Conservation (phyloP, 345 rosid species). For the Eucalyptus curtisii region DNA sequence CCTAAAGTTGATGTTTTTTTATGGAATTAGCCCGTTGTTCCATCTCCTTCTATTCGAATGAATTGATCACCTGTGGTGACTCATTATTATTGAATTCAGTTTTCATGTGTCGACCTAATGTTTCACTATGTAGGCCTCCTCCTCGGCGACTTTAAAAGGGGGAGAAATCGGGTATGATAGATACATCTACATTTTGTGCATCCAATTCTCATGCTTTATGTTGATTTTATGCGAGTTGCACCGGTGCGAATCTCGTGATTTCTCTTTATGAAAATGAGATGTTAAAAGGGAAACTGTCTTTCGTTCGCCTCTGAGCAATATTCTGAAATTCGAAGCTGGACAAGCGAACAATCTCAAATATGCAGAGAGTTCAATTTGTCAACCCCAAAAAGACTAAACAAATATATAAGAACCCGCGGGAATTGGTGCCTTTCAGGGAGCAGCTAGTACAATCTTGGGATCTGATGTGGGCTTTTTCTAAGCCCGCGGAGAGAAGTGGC, state of each 20-base stretch:
- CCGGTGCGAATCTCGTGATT: accelerated
- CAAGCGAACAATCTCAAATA: background rate
- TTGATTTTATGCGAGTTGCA: accelerated
- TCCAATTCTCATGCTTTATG: background rate
- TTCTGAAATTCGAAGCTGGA: too few species aligned
- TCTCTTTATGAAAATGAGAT: too few species aligned
- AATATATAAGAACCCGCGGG: too few species aligned
- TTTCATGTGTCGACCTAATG: background rate
- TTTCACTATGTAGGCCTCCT: background rate
- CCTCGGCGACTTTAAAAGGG: background rate
- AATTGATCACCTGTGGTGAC: background rate
- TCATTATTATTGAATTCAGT: background rate
- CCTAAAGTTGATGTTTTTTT: too few species aligned
- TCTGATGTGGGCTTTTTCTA: background rate
- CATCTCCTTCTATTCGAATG: background rate
- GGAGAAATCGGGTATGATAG: accelerated
- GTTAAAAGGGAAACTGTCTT: too few species aligned
- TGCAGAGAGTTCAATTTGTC: background rate
- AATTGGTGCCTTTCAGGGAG: too few species aligned
- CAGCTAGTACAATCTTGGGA: too few species aligned
- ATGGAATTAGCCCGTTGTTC: too few species aligned
- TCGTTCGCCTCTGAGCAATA: accelerated
- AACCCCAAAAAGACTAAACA: background rate
- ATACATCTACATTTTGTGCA: too few species aligned
- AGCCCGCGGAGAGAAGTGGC: background rate